These are phyloP conservation scores for Gonium pectorale DNA, from an alignment of 139 green algal species.

Conservation along the genomic window DNA sequence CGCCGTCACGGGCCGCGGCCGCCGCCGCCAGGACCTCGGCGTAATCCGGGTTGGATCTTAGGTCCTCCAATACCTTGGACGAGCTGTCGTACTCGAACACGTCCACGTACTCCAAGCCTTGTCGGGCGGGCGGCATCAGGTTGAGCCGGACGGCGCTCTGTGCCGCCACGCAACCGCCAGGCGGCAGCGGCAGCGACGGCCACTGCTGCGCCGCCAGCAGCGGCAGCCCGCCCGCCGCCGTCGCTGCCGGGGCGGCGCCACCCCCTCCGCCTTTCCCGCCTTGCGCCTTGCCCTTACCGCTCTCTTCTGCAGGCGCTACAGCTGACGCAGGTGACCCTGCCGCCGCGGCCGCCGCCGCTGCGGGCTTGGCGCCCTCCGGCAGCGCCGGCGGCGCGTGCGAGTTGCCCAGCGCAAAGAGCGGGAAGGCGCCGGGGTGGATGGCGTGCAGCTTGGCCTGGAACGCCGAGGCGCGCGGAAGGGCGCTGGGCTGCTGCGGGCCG, in stretches of 20 bases:
- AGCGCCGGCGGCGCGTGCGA: background rate
- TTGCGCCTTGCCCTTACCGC: background rate
- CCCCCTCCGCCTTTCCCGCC: conserved; percentile 1
- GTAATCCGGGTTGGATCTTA: background rate
- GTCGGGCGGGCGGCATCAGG: conserved; percentile 25
- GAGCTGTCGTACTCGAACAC: conserved; percentile 47
- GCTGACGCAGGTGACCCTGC: background rate
- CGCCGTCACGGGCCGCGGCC: background rate
- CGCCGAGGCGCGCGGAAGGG: conserved; percentile 42
- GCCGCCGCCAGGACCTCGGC: conserved; percentile 24
- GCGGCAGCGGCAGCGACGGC: background rate
- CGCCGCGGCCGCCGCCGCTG: background rate
- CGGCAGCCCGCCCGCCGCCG: background rate
- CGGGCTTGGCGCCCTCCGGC: background rate
- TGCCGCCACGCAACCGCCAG: background rate
- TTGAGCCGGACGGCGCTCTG: background rate
- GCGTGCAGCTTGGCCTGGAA: conserved; percentile 76
- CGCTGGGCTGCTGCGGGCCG: background rate
- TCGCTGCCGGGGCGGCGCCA: background rate
- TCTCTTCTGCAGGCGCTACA: too few species aligned
- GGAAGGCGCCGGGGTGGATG: conserved; percentile 80
- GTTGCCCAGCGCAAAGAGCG: conserved; percentile 47
- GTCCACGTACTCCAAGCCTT: conserved; percentile 37
- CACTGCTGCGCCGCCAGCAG: background rate
- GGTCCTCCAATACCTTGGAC: conserved; percentile 4